Conservation (phyloP, 2,329 filamentous ascomycete genomes). For the Nemania abortiva region DNA sequence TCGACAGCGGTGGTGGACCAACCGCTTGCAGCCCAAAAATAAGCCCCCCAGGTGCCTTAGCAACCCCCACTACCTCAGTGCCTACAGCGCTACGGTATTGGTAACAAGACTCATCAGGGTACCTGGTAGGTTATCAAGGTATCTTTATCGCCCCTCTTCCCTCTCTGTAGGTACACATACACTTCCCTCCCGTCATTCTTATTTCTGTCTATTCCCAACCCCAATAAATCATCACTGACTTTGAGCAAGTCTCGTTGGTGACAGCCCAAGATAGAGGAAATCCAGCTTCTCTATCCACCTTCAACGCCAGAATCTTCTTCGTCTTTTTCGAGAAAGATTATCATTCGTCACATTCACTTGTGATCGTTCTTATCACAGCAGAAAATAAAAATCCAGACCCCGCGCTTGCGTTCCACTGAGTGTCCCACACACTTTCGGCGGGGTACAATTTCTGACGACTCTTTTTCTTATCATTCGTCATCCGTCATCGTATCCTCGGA, state of each 20-base stretch:
- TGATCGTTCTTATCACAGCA: slow-evolving; percentile 36
- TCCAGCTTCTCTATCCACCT: background rate
- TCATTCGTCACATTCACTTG: slow-evolving; percentile 44
- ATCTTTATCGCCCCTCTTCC: slow-evolving; percentile 31
- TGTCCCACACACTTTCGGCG: slow-evolving; percentile 29
- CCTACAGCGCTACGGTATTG: slow-evolving; percentile 7
- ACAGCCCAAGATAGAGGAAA: slow-evolving; percentile 10
- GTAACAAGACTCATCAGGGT: slow-evolving; percentile 10
- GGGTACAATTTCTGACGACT: slow-evolving; percentile 31
- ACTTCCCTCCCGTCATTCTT: slow-evolving; percentile 26
- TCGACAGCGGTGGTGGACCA: slow-evolving; percentile 19
- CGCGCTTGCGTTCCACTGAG: slow-evolving; percentile 27
- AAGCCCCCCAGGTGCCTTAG: slow-evolving; percentile 21
- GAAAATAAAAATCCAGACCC: slow-evolving; percentile 4
- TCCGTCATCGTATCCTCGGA: slow-evolving; percentile 1
- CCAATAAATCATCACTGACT: slow-evolving; percentile 12
- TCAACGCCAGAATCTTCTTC: background rate
- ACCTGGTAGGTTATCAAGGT: slow-evolving; percentile 9
- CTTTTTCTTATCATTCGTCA: slow-evolving; percentile 5
- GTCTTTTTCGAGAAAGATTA: background rate
- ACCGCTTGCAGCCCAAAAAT: slow-evolving; percentile 24
- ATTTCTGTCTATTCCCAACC: slow-evolving; percentile 18
- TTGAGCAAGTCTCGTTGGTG: slow-evolving; percentile 28
- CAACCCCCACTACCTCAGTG: slow-evolving; percentile 16
- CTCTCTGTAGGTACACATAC: slow-evolving; percentile 2